Conservation (phyloP, 352 stramenopile genomes). For the Phytophthora agathidicida region DNA sequence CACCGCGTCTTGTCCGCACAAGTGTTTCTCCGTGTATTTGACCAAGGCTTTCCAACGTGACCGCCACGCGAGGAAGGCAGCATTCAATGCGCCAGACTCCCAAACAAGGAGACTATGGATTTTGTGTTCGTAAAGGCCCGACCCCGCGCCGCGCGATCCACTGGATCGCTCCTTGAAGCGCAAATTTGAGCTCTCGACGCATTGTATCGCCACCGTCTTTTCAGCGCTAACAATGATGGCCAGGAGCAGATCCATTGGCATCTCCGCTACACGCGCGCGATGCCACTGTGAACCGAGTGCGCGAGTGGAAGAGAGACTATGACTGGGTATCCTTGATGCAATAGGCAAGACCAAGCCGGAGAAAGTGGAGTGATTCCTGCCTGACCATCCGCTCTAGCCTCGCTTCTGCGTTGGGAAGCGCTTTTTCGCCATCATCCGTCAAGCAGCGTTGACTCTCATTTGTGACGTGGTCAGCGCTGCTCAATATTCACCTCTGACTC, state of each 20-base stretch:
- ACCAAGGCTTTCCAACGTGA: no score
- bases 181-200: conserved; percentile 18
- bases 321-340: conserved; percentile 4
- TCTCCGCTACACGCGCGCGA: background rate
- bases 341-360: conserved; percentile 4
- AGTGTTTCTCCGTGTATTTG: background rate
- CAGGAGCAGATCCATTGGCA: background rate
- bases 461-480: no score
- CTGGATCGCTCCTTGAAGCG: conserved; percentile 6
- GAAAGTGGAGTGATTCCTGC: background rate
- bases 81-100: no score
- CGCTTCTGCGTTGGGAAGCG: conserved; percentile 5
- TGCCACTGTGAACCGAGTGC: conserved; percentile 3
- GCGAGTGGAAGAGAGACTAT: background rate
- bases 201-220: conserved; percentile 2
- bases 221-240: background rate
- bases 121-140: conserved; percentile 13
- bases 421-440: background rate
- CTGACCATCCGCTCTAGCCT: background rate
- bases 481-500: no score
- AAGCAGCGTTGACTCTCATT: no score
- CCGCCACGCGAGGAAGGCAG: background rate
- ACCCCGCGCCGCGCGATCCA: background rate
- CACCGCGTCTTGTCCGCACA: conserved; percentile 17
- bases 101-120: no score